These are phyloP conservation scores for Clarireedia paspali DNA, from an alignment of 2,329 filamentous ascomycete genomes.

Conservation along the genomic window DNA sequence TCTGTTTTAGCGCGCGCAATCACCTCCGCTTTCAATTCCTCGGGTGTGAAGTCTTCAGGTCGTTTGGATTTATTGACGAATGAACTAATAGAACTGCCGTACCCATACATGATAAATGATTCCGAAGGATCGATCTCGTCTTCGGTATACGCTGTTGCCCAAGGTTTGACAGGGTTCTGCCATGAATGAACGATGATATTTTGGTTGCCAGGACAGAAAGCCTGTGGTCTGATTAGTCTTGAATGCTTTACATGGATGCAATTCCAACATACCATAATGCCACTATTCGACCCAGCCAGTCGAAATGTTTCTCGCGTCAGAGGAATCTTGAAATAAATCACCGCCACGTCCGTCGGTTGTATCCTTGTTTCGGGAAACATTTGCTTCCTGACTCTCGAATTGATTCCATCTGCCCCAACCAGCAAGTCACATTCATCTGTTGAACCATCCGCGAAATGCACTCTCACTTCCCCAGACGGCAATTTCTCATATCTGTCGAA, in stretches of 20 bases:
- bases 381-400: conserved; percentile 39
- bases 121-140: conserved; percentile 20
- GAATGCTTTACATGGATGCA: background rate
- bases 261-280: conserved; percentile 17
- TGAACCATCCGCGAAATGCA: conserved; percentile 37
- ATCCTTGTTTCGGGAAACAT: conserved; percentile 20
- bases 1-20: conserved; percentile 13
- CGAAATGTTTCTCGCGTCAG: conserved; percentile 18
- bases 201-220: conserved; percentile 21
- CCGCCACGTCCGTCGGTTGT: conserved; percentile 14
- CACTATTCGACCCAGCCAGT: conserved; percentile 14
- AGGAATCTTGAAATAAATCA: conserved; percentile 27
- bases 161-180: conserved; percentile 20
- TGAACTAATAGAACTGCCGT: conserved; percentile 14
- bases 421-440: conserved; percentile 41
- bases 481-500: conserved; percentile 23
- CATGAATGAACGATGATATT: conserved; percentile 24
- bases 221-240: conserved; percentile 10
- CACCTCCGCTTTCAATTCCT: conserved; percentile 23
- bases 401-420: conserved; percentile 48
- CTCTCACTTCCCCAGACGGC: conserved; percentile 28
- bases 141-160: conserved; percentile 17
- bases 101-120: conserved; percentile 26
- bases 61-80: conserved; percentile 21
- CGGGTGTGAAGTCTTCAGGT: conserved; percentile 12